phyloP scores from a whole-genome alignment of 768 basidiomycete species.

The Fomitopsis pulvina region DNA sequence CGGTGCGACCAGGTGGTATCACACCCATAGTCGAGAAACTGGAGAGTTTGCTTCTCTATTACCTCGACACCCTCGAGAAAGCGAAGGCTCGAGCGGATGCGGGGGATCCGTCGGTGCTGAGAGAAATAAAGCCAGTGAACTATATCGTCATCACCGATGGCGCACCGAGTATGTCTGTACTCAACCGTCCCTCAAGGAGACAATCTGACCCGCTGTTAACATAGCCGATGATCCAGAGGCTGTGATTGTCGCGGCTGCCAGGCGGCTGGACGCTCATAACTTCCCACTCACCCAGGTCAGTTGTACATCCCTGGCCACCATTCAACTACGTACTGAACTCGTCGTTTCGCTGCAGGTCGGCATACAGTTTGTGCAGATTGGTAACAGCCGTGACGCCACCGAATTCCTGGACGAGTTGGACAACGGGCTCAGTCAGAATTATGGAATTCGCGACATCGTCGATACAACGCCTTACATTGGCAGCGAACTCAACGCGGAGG shows the following conservation, averaged over 20 bases:
- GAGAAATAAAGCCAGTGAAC: conserved; percentile 47
- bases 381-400: conserved; percentile 34
- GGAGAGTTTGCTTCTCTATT: conserved; percentile 32
- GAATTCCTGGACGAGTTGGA: conserved; percentile 49
- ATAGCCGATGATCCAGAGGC: conserved; percentile 46
- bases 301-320: conserved; percentile 2
- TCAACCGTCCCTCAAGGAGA: too few species aligned
- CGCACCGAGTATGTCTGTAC: conserved; percentile 40
- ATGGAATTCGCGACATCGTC: conserved; percentile 57
- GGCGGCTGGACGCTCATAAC: conserved; percentile 43
- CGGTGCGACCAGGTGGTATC: conserved; percentile 35
- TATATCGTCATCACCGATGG: conserved; percentile 61
- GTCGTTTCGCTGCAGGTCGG: conserved; percentile 38
- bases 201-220: not conserved
- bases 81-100: conserved; percentile 22
- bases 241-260: conserved; percentile 41
- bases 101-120: conserved; percentile 16
- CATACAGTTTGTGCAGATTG: conserved; percentile 71
- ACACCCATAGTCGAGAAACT: conserved; percentile 41
- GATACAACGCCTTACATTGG: conserved; percentile 56
- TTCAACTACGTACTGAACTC: not conserved
- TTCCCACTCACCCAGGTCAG: conserved; percentile 48
- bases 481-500: conserved; percentile 35
- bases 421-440: conserved; percentile 38
- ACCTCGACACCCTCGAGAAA: conserved; percentile 27